These are phyloP conservation scores for Ascodesmis nigricans DNA, from an alignment of 495 filamentous ascomycete genomes.

Conservation along the genomic window DNA sequence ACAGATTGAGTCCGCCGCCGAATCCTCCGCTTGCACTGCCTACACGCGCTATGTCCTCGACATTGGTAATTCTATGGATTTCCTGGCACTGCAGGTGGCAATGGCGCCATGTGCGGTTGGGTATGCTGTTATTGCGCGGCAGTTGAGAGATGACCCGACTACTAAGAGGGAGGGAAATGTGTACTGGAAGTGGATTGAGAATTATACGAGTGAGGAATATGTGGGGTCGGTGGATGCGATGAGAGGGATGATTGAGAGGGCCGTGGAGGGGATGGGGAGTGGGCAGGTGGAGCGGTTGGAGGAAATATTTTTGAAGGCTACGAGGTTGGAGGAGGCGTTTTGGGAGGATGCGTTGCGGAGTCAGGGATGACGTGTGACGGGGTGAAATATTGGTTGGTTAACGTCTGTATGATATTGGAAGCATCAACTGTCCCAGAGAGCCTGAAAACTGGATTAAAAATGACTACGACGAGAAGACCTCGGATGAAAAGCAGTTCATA, in stretches of 20 bases:
- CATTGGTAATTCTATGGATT: constrained; percentile 67
- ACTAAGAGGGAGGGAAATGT: constrained; percentile 38
- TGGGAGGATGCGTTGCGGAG: too few relatives aligned
- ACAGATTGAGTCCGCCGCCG: constrained; percentile 49
- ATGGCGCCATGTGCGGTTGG: constrained; percentile 72
- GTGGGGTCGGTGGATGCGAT: constrained; percentile 33
- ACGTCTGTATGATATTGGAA: too few relatives aligned
- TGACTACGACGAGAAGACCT: too few relatives aligned
- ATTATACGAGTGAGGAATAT: constrained; percentile 64
- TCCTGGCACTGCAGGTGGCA: constrained; percentile 59
- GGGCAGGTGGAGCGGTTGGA: constrained; percentile 35
- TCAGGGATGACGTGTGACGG: too few relatives aligned
- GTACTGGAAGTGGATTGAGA: constrained; percentile 84
- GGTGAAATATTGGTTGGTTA: too few relatives aligned
- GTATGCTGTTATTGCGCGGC: constrained; percentile 53
- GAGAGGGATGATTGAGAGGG: constrained; percentile 39
- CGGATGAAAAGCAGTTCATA: too few relatives aligned
- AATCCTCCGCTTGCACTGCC: constrained; percentile 44
- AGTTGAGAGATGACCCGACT: constrained; percentile 32
- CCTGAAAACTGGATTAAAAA: too few relatives aligned
- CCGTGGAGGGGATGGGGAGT: constrained; percentile 7
- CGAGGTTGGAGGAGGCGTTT: constrained; percentile 30
- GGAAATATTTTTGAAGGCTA: constrained; percentile 72
- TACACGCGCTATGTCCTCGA: constrained; percentile 64
- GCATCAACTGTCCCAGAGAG: too few relatives aligned